A percentile compares a stretch with the other conserved stretches of the same genome.
Evolutionary conservation across 2,329 filamentous ascomycete species (phyloP).

Genomic region (Arachnomyces sp.): DNA sequence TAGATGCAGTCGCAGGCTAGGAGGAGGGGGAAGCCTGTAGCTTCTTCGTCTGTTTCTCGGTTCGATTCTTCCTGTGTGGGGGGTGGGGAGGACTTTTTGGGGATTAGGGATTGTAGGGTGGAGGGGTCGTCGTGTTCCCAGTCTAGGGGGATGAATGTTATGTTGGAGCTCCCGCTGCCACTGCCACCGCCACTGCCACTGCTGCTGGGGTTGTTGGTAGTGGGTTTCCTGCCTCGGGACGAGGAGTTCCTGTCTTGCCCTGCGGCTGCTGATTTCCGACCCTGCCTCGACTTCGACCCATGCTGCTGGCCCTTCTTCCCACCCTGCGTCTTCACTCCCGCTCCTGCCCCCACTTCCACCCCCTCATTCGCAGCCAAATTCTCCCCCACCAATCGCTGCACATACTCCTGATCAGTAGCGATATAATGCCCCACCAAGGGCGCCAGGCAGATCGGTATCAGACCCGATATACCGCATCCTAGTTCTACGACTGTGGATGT

Average conservation of each 20-base stretch:
- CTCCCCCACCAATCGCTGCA: constrained; percentile 63
- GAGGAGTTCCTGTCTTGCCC: background rate
- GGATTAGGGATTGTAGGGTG: constrained; percentile 29
- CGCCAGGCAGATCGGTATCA: constrained; percentile 63
- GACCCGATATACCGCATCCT: constrained; percentile 76
- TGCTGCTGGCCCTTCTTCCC: background rate
- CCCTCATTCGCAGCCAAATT: constrained; percentile 53
- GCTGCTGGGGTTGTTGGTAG: too few relatives aligned
- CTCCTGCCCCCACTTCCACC: too few relatives aligned
- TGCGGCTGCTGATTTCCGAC: background rate
- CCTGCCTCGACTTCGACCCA: background rate
- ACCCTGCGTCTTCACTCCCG: background rate
- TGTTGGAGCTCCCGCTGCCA: constrained; percentile 23
- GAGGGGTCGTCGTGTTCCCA: constrained; percentile 59
- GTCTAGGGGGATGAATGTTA: constrained; percentile 60
- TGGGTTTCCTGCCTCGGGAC: background rate
- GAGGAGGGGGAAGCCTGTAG: constrained; percentile 57
- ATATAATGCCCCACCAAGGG: constrained; percentile 57
- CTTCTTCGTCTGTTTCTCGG: constrained; percentile 15
- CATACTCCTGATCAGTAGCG: constrained; percentile 83
- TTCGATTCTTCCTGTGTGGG: constrained; percentile 31
- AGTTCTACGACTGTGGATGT: constrained; percentile 65
- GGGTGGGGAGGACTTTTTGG: constrained; percentile 29
- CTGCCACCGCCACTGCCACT: constrained; percentile 7
- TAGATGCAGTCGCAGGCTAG: constrained; percentile 92